phyloP scores from a whole-genome alignment of 495 filamentous ascomycete genomes.

The Penicillium cinerascens region DNA sequence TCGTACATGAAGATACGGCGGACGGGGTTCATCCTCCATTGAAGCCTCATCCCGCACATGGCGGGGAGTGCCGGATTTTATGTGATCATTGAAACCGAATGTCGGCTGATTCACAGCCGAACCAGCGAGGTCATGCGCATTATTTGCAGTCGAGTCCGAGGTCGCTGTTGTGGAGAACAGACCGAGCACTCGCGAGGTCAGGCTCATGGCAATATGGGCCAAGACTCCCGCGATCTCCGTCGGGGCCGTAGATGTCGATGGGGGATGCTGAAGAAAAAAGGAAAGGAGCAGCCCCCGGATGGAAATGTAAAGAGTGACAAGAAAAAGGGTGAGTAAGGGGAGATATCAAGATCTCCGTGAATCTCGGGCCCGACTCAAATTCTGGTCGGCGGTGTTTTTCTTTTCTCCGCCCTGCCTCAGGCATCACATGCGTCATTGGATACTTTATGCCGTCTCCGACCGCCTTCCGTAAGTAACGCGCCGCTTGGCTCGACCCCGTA shows the following conservation, averaged over 20 bases:
- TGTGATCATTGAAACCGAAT: constrained; percentile 5
- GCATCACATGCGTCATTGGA: neutral
- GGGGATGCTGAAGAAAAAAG: constrained; percentile 13
- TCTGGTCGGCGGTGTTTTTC: constrained; percentile 37
- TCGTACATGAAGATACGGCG: constrained; percentile 65
- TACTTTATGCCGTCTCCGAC: neutral
- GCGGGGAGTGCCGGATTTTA: neutral
- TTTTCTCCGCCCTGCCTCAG: constrained; percentile 28
- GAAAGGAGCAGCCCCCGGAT: constrained; percentile 17
- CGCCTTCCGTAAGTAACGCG: neutral
- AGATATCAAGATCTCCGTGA: constrained; percentile 8
- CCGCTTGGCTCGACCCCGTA: neutral
- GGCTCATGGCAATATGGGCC: constrained; percentile 43
- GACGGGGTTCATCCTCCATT: constrained; percentile 47
- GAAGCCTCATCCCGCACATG: constrained; percentile 15
- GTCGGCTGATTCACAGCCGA: neutral
- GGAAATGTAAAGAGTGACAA: constrained; percentile 21
- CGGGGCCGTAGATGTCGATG: constrained; percentile 25
- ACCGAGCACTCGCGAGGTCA: constrained; percentile 43
- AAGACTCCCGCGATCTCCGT: constrained; percentile 29
- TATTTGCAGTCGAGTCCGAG: constrained; percentile 18
- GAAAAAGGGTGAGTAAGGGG: constrained; percentile 16
- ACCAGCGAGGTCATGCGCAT: neutral
- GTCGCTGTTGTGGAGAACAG: constrained; percentile 41
- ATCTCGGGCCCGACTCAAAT: constrained; percentile 19